phyloP scores from a whole-genome alignment of 371 early-diverging fungal species.

The Thermomucor indicae-seudaticae region DNA sequence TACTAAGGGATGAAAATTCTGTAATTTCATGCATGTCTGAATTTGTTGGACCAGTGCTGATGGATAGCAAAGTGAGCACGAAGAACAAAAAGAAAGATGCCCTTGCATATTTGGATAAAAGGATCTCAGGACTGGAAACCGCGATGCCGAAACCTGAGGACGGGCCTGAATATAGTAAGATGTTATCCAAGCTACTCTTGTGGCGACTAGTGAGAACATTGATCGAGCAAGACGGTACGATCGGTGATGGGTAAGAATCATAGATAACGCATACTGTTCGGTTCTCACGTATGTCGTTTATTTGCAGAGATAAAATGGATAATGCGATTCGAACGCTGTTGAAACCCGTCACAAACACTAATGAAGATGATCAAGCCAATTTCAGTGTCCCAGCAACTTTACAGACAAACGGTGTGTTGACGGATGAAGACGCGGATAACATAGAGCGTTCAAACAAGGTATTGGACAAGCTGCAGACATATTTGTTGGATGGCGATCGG shows the following conservation, averaged over 20 bases:
- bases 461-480: constrained; percentile 53
- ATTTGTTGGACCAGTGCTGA: constrained; percentile 59
- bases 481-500: constrained; percentile 74
- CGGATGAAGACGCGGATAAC: constrained; percentile 9
- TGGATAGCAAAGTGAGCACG: constrained; percentile 43
- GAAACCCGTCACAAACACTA: constrained; percentile 19
- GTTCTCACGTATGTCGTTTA: neutral
- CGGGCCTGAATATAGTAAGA: constrained; percentile 22
- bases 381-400: constrained; percentile 41
- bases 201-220: constrained; percentile 60
- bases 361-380: constrained; percentile 19
- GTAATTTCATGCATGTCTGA: constrained; percentile 19
- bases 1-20: constrained; percentile 17
- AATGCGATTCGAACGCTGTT: constrained; percentile 47
- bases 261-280: too few species aligned
- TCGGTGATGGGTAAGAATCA: constrained; percentile 58
- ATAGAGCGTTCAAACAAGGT: constrained; percentile 25
- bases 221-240: constrained; percentile 64
- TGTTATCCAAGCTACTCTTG: constrained; percentile 40
- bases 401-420: constrained; percentile 3
- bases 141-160: constrained; percentile 9
- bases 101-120: constrained; percentile 45
- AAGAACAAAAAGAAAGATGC: constrained; percentile 73
- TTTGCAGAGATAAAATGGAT: constrained; percentile 50
- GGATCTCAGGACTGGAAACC: constrained; percentile 37